phyloP scores from a whole-genome alignment of 768 basidiomycete genomes.

The Tremella mesenterica region DNA sequence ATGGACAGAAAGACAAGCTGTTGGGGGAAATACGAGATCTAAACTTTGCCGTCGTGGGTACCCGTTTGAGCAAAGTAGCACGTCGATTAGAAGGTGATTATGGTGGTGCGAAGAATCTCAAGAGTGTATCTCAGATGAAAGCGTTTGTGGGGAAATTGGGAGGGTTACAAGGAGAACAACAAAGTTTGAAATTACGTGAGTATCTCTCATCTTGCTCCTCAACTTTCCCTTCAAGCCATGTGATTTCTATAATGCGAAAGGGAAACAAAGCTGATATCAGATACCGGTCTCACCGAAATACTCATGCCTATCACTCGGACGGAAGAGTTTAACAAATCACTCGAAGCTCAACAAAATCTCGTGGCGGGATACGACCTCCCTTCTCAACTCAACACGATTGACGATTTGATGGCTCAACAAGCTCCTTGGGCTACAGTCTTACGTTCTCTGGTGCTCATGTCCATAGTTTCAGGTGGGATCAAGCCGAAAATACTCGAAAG shows the following conservation, averaged over 20 bases:
- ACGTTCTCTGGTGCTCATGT: constrained; percentile 75
- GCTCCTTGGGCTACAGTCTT: constrained; percentile 70
- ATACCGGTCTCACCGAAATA: constrained; percentile 88
- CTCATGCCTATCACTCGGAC: constrained; percentile 74
- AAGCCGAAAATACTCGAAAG: constrained; percentile 78
- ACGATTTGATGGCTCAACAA: constrained; percentile 81
- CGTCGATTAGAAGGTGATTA: constrained; percentile 83
- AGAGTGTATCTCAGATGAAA: constrained; percentile 80
- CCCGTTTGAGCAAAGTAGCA: constrained; percentile 68
- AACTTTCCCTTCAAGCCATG: neutral
- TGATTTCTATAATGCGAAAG: neutral
- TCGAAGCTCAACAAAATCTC: constrained; percentile 97
- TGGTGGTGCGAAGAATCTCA: constrained; percentile 77
- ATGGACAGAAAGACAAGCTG: constrained; percentile 67
- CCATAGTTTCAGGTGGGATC: constrained; percentile 73
- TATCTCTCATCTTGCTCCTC: constrained; percentile 9
- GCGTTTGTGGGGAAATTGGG: constrained; percentile 94
- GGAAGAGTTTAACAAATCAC: constrained; percentile 77
- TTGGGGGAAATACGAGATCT: constrained; percentile 76
- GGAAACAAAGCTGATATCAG: constrained; percentile 53
- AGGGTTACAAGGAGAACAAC: constrained; percentile 83
- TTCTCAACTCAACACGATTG: constrained; percentile 72
- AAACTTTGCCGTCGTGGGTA: constrained; percentile 85
- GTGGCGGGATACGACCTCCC: constrained; percentile 81
- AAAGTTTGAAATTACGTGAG: constrained; percentile 79